A percentile compares a stretch with the other conserved stretches of the same genome.
phyloP scores from a whole-genome alignment of 192 early-diverging fungal genomes.

The Funneliformis geosporum region DNA sequence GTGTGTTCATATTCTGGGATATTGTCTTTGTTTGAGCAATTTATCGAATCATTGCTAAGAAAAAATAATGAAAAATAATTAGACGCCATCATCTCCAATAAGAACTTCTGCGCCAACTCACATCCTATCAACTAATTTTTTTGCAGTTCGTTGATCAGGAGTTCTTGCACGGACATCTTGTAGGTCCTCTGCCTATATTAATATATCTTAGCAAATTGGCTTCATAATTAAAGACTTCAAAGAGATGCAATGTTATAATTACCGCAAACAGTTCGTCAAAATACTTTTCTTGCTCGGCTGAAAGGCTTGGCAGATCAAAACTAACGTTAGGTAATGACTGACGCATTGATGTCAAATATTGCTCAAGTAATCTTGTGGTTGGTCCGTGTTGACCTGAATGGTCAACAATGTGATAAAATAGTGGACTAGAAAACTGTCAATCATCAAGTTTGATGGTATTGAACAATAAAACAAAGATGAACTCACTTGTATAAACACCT shows the following conservation, averaged over 20 bases:
- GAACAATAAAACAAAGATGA: too few species aligned
- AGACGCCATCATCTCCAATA: too few species aligned
- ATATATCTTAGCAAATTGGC: background rate
- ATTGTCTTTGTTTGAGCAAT: background rate
- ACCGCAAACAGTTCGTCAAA: constrained; percentile 28
- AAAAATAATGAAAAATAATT: background rate
- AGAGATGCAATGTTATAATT: constrained; percentile 21
- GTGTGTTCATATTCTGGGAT: constrained; percentile 28
- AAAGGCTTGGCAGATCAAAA: constrained; percentile 25
- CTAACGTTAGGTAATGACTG: constrained; percentile 12
- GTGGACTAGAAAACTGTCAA: background rate
- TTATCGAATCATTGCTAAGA: constrained; percentile 4
- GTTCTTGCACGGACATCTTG: constrained; percentile 23
- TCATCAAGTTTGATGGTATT: too few species aligned
- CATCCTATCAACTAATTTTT: constrained; percentile 12
- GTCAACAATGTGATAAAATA: constrained; percentile 30
- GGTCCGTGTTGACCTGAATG: constrained; percentile 31
- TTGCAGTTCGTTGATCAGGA: background rate
- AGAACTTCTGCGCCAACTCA: background rate
- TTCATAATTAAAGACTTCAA: background rate
- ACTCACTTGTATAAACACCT: too few species aligned
- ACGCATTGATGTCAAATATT: constrained; percentile 1
- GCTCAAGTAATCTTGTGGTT: constrained; percentile 20
- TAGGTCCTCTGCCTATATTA: constrained; percentile 26
- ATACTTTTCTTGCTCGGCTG: constrained; percentile 7